A percentile compares a stretch with the other conserved stretches of the same genome.
These are phyloP conservation scores for Phytopythium delawarense DNA, from an alignment of 352 stramenopile species.

Conservation along the genomic window DNA sequence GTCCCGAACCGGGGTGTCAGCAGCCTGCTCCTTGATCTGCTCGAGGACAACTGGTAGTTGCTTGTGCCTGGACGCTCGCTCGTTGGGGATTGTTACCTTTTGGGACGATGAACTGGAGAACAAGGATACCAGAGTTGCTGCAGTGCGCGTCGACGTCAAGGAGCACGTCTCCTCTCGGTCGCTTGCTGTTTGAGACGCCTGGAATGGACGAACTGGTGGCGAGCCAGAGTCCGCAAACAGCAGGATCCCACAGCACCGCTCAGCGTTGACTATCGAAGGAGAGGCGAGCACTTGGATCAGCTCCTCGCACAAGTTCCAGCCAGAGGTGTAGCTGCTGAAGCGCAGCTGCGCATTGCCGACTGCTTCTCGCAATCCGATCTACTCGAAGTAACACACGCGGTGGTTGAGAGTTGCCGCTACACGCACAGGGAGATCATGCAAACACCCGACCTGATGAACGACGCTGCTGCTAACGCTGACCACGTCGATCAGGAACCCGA, in stretches of 20 bases:
- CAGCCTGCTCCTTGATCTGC: background rate
- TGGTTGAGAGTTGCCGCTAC: background rate
- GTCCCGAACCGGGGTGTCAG: background rate
- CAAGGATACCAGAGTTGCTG: constrained; percentile 10
- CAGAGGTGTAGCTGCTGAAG: constrained; percentile 50
- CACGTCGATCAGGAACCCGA: background rate
- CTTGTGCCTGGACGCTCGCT: background rate
- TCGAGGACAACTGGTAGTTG: background rate
- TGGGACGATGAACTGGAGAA: background rate
- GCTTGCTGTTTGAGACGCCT: background rate
- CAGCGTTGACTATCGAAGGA: constrained; percentile 8
- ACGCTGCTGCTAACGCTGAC: background rate
- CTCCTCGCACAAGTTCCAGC: constrained; percentile 36
- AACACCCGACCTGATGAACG: background rate
- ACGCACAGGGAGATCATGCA: background rate
- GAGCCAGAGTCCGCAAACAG: too few relatives aligned
- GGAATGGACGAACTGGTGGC: background rate
- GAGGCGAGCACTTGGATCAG: constrained; percentile 17
- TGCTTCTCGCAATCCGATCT: constrained; percentile 6
- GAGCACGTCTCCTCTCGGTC: constrained; percentile 16
- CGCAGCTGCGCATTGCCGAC: constrained; percentile 16
- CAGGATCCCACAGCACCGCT: constrained; percentile 10
- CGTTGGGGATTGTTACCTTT: background rate
- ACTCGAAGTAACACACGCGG: background rate
- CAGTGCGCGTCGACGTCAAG: constrained; percentile 15